phyloP scores from a whole-genome alignment of 2,329 filamentous ascomycete species.

The Aspergillus clavatus region DNA sequence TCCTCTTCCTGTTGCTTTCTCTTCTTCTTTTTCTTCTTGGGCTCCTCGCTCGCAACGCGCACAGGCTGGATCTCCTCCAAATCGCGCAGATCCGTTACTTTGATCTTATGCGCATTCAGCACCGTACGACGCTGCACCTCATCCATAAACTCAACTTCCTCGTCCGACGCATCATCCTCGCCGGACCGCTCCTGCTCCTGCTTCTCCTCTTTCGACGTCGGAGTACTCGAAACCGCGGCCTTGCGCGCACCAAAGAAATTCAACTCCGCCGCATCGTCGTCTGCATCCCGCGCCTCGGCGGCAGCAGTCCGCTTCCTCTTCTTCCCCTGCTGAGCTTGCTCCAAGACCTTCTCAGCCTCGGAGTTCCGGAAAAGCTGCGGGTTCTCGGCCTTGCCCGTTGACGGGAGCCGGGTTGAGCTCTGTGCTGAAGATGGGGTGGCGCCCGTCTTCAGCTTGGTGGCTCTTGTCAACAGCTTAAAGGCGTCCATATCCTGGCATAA shows the following conservation, averaged over 20 bases:
- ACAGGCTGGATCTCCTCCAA: slow-evolving; percentile 32
- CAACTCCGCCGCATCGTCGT: slow-evolving; percentile 24
- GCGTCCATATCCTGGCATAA: slow-evolving; percentile 37
- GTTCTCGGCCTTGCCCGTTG: slow-evolving; percentile 37
- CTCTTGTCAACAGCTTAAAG: slow-evolving; percentile 42
- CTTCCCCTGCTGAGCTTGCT: slow-evolving; percentile 23
- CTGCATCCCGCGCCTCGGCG: slow-evolving; percentile 14
- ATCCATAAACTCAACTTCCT: slow-evolving; percentile 45
- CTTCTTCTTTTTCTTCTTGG: slow-evolving; percentile 52
- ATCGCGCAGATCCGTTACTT: slow-evolving; percentile 69
- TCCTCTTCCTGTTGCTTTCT: slow-evolving; percentile 49
- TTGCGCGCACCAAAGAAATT: slow-evolving; percentile 37
- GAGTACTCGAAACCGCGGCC: slow-evolving; percentile 17
- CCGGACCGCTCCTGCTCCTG: slow-evolving; percentile 12
- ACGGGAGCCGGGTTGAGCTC: slow-evolving; percentile 31
- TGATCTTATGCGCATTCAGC: slow-evolving; percentile 75
- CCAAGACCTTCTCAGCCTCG: slow-evolving; percentile 25
- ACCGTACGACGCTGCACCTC: slow-evolving; percentile 69
- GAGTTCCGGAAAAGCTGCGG: slow-evolving; percentile 35
- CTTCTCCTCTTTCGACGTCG: slow-evolving; percentile 13
- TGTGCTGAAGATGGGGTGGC: slow-evolving; percentile 22
- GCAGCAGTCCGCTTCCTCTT: slow-evolving; percentile 36
- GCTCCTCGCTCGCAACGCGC: slow-evolving; percentile 30
- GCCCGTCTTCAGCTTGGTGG: slow-evolving; percentile 39
- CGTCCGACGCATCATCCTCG: slow-evolving; percentile 22